Evolutionary conservation across 768 basidiomycete species (phyloP), one percentile per base, ranked within the genome.

Genomic region (Pisolithus microcarpus): DNA sequence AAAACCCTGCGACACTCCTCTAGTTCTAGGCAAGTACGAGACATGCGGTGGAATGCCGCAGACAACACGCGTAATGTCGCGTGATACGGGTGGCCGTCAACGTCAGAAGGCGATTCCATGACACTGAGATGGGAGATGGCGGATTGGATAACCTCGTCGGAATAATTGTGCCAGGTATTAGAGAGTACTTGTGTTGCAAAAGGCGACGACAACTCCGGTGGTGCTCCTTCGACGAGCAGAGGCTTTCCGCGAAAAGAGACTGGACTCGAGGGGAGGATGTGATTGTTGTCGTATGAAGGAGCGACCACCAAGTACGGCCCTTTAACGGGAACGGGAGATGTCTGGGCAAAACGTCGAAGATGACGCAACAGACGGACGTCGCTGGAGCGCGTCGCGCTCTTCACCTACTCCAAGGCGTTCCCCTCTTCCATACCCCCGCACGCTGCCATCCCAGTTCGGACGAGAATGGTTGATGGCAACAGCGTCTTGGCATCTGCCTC

Each of bases 91-190:
- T 82, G 76, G 24, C 56, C 63, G 30, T 74, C 58, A 2, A 69
- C 57, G 43, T 78, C 73, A 6, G 75, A 73, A 1, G 77, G 75
- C 0, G 78, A 74, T 34, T 78, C 75, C 4, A 73, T 63, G 11
- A 58, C 53, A 49, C 70, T 61, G 13, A 85, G 65, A 18, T 67
- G 68, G 0, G 85, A 76, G 21, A 90, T 77, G 4, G 80, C 75
- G 15, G 74, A 69, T 53, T 84, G 81, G 39, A 91, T 84, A 2
- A 77, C 83, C 45, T 86, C 80, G 64, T 91, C 87, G 2, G 86
- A 81, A 58, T 80, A 82, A 21, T 81, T 77, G 60, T 91, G 88
- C 87, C 89, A 92, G 61, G 73, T 77, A 8, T 81, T 85, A 2
- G 75, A 70, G 16, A 91, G 73, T 10, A 90, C 74, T 52, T 80